Conservation (phyloP, 805 yeast genomes). For the Metschnikowia lochheadii region DNA sequence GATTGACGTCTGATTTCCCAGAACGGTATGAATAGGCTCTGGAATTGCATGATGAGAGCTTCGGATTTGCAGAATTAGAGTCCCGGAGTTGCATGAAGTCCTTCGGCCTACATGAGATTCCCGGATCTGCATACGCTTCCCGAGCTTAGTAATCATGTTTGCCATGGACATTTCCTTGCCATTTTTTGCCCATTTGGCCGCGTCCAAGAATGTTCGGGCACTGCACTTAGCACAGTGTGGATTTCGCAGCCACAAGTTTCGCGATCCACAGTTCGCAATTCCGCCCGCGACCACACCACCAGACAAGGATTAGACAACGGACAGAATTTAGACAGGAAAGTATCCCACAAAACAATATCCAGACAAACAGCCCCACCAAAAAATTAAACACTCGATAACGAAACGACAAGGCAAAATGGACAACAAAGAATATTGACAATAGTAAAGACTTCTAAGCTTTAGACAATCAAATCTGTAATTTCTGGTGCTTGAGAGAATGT, state of each 20-base stretch:
- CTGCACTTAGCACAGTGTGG: not conserved
- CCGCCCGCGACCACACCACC: not conserved
- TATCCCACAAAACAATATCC: too few relatives aligned
- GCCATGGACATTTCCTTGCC: not conserved
- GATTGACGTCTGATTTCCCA: too few relatives aligned
- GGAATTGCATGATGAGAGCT: too few relatives aligned
- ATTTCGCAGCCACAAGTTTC: conserved; percentile 9
- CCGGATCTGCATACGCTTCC: not conserved
- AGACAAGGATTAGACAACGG: not conserved
- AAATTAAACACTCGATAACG: too few relatives aligned
- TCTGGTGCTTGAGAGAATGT: not conserved
- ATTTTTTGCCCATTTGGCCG: not conserved
- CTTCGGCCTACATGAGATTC: too few relatives aligned
- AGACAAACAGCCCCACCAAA: too few relatives aligned
- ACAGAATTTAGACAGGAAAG: not conserved
- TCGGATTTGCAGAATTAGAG: too few relatives aligned
- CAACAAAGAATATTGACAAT: not conserved
- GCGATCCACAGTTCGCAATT: conserved; percentile 3
- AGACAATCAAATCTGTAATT: too few relatives aligned
- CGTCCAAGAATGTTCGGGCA: not conserved
- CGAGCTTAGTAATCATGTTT: not conserved
- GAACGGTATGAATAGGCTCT: too few relatives aligned
- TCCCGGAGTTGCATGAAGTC: too few relatives aligned
- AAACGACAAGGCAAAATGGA: not conserved
- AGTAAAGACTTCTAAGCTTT: too few relatives aligned